Conservation (phyloP, 441 rosid species). For the Theobroma grandiflorum region DNA sequence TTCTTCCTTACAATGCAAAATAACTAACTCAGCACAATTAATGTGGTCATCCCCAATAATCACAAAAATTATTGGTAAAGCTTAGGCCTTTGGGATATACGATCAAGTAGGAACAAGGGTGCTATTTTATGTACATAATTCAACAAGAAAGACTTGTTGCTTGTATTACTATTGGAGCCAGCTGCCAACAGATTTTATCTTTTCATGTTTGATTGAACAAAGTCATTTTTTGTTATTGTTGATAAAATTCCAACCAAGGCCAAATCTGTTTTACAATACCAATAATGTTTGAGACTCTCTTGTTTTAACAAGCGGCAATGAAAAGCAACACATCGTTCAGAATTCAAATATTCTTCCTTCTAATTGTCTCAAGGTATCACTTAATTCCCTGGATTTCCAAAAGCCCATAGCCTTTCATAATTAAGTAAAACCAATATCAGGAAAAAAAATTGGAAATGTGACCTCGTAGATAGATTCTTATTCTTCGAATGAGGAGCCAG, state of each 20-base stretch:
- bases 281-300: background rate
- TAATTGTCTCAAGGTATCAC: background rate
- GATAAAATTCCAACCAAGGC: conserved; percentile 1
- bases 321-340: background rate
- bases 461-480: background rate
- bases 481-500: background rate
- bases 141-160: conserved; percentile 20
- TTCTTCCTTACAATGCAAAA: conserved; percentile 11
- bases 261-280: background rate
- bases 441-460: background rate
- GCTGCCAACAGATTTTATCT: background rate
- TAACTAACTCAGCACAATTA: background rate
- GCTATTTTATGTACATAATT: background rate
- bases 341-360: background rate
- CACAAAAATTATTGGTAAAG: background rate
- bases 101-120: background rate
- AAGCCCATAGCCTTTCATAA: background rate
- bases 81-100: background rate
- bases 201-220: conserved; percentile 9
- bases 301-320: conserved; percentile 2
- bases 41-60: background rate
- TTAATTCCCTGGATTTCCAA: background rate
- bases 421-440: conserved; percentile 8
- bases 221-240: background rate
- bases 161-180: background rate